phyloP scores from a whole-genome alignment of 2,329 filamentous ascomycete species.

The Diaporthe sp. region DNA sequence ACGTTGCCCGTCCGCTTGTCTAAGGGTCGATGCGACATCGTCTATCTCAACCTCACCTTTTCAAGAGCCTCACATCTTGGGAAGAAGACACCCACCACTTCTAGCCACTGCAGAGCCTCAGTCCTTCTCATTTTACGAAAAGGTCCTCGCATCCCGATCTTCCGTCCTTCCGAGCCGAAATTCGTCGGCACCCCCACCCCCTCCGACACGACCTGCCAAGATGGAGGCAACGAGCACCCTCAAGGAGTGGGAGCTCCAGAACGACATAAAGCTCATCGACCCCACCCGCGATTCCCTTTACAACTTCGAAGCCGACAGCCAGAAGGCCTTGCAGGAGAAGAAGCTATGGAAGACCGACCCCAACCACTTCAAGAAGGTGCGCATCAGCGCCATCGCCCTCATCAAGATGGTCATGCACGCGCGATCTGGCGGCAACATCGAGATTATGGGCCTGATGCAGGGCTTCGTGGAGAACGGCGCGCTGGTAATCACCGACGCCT shows the following conservation, averaged over 20 bases:
- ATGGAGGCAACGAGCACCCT: constrained; percentile 40
- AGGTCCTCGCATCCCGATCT: background rate
- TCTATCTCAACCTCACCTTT: background rate
- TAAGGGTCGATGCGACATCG: background rate
- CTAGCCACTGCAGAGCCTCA: background rate
- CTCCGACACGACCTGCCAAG: background rate
- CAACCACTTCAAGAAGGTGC: constrained; percentile 92
- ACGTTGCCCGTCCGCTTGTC: constrained; percentile 28
- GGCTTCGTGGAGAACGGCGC: constrained; percentile 89
- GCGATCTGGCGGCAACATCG: constrained; percentile 90
- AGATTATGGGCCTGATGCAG: constrained; percentile 99
- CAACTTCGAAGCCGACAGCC: constrained; percentile 78
- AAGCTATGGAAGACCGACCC: constrained; percentile 85
- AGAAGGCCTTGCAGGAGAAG: constrained; percentile 74
- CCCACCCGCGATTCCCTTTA: constrained; percentile 92
- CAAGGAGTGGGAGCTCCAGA: constrained; percentile 77
- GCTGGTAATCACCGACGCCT: constrained; percentile 94
- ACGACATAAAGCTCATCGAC: constrained; percentile 86
- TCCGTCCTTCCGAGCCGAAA: background rate
- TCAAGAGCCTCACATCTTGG: background rate
- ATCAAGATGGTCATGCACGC: constrained; percentile 99
- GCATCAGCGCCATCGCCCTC: constrained; percentile 92
- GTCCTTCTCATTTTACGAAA: background rate
- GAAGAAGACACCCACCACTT: background rate
- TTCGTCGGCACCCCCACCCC: background rate